Percentiles rank a stretch among this genome's conserved stretches.
Evolutionary conservation across 2,329 filamentous ascomycete species (phyloP).

Genomic region (Colletotrichum musicola): DNA sequence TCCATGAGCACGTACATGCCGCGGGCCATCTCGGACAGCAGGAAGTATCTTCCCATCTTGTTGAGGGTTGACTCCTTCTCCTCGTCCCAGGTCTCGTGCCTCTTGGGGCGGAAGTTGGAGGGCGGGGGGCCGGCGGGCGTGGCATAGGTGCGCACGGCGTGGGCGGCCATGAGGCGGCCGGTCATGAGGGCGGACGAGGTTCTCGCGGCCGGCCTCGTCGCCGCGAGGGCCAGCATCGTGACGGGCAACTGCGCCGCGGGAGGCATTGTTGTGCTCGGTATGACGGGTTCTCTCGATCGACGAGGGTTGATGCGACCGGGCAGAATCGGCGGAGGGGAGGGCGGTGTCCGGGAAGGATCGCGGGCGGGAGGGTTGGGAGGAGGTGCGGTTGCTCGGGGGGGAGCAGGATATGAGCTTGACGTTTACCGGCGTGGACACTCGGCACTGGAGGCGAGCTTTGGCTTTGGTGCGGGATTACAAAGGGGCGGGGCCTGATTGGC

Average conservation of each 20-base stretch:
- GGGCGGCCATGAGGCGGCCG: slow-evolving; percentile 36
- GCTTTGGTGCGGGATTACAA: slow-evolving; percentile 43
- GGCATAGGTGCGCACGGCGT: slow-evolving; percentile 59
- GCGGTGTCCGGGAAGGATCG: slow-evolving; percentile 1
- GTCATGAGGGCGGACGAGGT: slow-evolving; percentile 29
- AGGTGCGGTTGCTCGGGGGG: slow-evolving; percentile 15
- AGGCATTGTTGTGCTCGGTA: slow-evolving; percentile 34
- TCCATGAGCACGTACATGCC: slow-evolving; percentile 98
- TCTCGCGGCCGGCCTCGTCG: slow-evolving; percentile 35
- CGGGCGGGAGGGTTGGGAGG: slow-evolving; percentile 9
- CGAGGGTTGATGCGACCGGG: slow-evolving; percentile 33
- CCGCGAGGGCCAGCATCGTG: slow-evolving; percentile 38
- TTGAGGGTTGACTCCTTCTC: slow-evolving; percentile 82
- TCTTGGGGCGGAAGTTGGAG: slow-evolving; percentile 82
- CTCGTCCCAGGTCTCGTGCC: slow-evolving; percentile 83
- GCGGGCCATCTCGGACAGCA: slow-evolving; percentile 94
- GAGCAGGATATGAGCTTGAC: slow-evolving; percentile 35
- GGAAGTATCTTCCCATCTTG: slow-evolving; percentile 91
- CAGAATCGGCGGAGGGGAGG: slow-evolving; percentile 15
- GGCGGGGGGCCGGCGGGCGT: slow-evolving; percentile 84
- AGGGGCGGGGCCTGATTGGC: slow-evolving; percentile 40
- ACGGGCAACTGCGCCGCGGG: slow-evolving; percentile 37
- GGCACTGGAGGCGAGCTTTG: slow-evolving; percentile 28
- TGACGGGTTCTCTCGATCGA: slow-evolving; percentile 19
- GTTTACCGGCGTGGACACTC: slow-evolving; percentile 30